Evolutionary conservation across 116 monocot species (phyloP).

Genomic region (Posidonia oceanica): DNA sequence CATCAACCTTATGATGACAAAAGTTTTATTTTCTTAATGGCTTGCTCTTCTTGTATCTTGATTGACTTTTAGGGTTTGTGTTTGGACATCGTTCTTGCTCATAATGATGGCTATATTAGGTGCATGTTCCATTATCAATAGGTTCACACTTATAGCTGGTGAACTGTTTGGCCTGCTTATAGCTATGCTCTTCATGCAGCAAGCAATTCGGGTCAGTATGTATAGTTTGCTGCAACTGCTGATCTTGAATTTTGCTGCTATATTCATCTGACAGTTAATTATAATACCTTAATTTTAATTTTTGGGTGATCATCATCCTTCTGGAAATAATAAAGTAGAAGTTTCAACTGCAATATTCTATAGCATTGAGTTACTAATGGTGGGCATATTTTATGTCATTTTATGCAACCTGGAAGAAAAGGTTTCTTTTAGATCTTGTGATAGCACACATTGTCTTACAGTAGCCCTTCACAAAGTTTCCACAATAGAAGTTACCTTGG

Average conservation of each 20-base stretch:
- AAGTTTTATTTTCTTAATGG: not conserved
- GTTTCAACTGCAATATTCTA: too few relatives aligned
- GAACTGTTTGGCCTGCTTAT: slow-evolving; percentile 77
- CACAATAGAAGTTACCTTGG: too few relatives aligned
- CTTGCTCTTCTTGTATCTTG: not conserved
- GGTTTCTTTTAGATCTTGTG: too few relatives aligned
- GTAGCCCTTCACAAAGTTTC: too few relatives aligned
- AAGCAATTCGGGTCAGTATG: slow-evolving; percentile 48
- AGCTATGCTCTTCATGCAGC: slow-evolving; percentile 86
- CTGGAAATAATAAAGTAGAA: too few relatives aligned
- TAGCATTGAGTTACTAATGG: too few relatives aligned
- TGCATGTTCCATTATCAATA: slow-evolving; percentile 74
- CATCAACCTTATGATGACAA: not conserved
- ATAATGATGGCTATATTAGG: slow-evolving; percentile 56
- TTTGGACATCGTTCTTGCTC: slow-evolving; percentile 70
- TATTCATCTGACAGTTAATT: too few relatives aligned
- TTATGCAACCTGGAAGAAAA: too few relatives aligned
- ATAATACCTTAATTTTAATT: too few relatives aligned
- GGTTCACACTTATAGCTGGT: slow-evolving; percentile 69
- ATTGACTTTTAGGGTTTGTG: slow-evolving; percentile 52
- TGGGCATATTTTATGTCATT: too few relatives aligned
- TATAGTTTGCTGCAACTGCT: not conserved
- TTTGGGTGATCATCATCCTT: too few relatives aligned
- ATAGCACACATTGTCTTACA: too few relatives aligned
- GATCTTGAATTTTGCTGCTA: not conserved